A percentile compares a stretch with the other conserved stretches of the same genome.
phyloP scores from a whole-genome alignment of 75 land plant genomes.

The Pseudotsuga menziesii region DNA sequence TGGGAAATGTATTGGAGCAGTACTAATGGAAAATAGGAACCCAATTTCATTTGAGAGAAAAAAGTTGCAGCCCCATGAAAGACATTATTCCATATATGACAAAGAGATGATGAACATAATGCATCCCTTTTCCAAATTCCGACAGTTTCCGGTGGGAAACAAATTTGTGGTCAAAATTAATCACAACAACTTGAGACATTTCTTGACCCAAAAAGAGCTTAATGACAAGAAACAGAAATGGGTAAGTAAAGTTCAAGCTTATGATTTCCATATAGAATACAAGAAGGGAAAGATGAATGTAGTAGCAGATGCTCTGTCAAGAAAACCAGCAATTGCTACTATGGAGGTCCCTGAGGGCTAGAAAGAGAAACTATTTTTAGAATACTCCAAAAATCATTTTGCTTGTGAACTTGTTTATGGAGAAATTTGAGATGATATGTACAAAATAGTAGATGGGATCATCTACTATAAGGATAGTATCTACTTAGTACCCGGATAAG shows the following conservation, averaged over 20 bases:
- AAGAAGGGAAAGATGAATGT: background rate
- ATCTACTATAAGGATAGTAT: too few species aligned
- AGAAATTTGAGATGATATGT: too few species aligned
- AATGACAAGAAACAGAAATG: background rate
- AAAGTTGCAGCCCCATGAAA: too few species aligned
- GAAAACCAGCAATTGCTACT: background rate
- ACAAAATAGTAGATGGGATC: too few species aligned
- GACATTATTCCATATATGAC: background rate
- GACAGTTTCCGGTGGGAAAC: background rate
- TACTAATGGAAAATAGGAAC: background rate
- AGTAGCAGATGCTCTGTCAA: background rate
- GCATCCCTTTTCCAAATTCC: background rate
- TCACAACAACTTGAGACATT: background rate
- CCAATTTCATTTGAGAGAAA: too few species aligned
- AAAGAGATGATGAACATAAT: background rate
- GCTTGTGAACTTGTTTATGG: too few species aligned
- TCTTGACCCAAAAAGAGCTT: background rate
- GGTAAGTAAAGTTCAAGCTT: too few species aligned
- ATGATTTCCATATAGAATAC: background rate
- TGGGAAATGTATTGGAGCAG: too few species aligned
- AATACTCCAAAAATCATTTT: too few species aligned
- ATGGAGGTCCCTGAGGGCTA: too few species aligned
- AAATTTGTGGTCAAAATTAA: background rate
- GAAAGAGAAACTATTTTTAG: too few species aligned
- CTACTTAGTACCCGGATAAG: too few species aligned